Evolutionary conservation across 805 yeast genomes (phyloP).

Genomic region (Wickerhamiella azyma): DNA sequence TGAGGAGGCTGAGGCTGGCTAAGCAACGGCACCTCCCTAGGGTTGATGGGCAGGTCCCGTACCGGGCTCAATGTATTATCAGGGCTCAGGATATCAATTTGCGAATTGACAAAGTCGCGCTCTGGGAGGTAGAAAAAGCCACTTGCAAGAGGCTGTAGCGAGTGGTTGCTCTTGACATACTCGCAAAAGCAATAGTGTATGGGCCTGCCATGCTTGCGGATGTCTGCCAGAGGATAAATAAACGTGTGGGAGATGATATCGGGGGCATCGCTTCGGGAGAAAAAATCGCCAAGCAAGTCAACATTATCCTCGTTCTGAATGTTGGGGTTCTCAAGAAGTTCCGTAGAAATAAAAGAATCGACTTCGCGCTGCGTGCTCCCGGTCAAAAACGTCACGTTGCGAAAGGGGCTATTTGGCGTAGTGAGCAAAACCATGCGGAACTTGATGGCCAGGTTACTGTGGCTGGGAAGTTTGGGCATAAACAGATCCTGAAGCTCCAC

Average conservation of each 20-base stretch:
- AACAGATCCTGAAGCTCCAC: background rate
- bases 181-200: conserved; percentile 29
- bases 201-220: conserved; percentile 21
- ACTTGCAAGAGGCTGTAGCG: conserved; percentile 22
- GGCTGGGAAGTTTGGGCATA: conserved; percentile 15
- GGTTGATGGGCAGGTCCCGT: conserved; percentile 5
- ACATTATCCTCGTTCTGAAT: conserved; percentile 29
- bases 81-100: conserved; percentile 6
- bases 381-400: conserved; percentile 22
- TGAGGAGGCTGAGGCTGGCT: background rate
- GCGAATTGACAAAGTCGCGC: background rate
- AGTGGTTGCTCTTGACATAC: conserved; percentile 25
- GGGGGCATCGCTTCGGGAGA: conserved; percentile 12
- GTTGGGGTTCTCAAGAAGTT: conserved; percentile 27
- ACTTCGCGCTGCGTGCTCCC: conserved; percentile 19
- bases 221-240: conserved; percentile 13
- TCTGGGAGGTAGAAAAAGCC: conserved; percentile 26
- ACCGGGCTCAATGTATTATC: conserved; percentile 8
- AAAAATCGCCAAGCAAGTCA: conserved; percentile 25
- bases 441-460: conserved; percentile 8
- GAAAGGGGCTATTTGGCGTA: conserved; percentile 11
- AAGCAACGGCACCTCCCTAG: background rate
- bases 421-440: conserved; percentile 13
- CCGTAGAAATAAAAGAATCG: conserved; percentile 24
- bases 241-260: conserved; percentile 19